These are phyloP conservation scores for Colletotrichum theobromicola DNA, from an alignment of 2,329 filamentous ascomycete species.

Conservation along the genomic window DNA sequence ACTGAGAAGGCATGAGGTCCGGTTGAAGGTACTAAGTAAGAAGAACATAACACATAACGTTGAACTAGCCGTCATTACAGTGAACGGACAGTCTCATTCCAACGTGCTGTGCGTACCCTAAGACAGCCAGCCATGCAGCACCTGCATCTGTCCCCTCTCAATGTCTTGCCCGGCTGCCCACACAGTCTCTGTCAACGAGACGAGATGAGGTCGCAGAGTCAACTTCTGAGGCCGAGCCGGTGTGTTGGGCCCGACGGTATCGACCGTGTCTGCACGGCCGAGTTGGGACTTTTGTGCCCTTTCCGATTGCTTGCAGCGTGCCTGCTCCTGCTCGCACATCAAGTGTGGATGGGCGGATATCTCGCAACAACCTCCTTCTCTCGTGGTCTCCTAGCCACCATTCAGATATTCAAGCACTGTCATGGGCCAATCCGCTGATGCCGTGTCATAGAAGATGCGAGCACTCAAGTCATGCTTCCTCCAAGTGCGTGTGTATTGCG, in stretches of 20 bases:
- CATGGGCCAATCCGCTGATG: neutral
- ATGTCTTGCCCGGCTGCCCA: neutral
- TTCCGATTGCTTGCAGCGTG: slow-evolving; percentile 1
- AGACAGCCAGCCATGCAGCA: neutral
- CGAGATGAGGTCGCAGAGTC: neutral
- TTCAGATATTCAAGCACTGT: neutral
- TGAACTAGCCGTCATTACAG: neutral
- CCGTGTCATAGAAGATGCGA: slow-evolving; percentile 7
- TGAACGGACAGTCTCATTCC: neutral
- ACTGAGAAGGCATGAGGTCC: neutral
- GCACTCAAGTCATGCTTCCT: slow-evolving; percentile 1
- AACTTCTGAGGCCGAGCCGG: neutral
- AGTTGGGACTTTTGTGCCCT: slow-evolving; percentile 2
- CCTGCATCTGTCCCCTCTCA: neutral
- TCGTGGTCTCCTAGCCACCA: neutral
- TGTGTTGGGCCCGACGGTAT: neutral
- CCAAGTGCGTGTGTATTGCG: neutral
- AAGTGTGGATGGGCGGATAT: slow-evolving; percentile 5
- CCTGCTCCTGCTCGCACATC: neutral
- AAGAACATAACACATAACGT: neutral
- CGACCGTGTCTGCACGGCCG: neutral
- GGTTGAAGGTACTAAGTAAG: neutral
- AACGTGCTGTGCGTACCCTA: neutral
- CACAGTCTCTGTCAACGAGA: neutral
- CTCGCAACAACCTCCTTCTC: neutral